These are phyloP conservation scores for Trametes gibbosa DNA, from an alignment of 768 basidiomycete species.

Conservation along the genomic window DNA sequence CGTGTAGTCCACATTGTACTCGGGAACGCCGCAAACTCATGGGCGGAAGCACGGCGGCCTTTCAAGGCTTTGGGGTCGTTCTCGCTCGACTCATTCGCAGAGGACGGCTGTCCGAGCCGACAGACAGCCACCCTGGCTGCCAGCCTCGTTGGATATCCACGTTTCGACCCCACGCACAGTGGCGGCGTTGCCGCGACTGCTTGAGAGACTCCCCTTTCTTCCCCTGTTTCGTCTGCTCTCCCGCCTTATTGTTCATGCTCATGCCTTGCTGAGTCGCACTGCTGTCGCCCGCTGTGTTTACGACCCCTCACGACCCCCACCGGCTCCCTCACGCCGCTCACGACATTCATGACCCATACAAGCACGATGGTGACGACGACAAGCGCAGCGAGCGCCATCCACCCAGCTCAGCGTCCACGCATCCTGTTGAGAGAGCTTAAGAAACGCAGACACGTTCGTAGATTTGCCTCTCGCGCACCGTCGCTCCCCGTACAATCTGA, in stretches of 20 bases:
- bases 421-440: conserved; percentile 18
- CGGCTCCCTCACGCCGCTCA: background rate
- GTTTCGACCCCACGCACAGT: conserved; percentile 8
- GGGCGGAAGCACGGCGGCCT: background rate
- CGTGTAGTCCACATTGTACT: background rate
- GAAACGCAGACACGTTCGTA: conserved; percentile 20
- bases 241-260: background rate
- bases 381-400: too few species aligned
- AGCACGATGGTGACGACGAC: background rate
- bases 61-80: conserved; percentile 4
- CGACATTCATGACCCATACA: conserved; percentile 7
- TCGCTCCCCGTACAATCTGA: background rate
- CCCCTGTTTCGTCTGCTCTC: background rate
- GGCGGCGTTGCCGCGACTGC: background rate
- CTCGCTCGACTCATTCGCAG: background rate
- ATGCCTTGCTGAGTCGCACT: background rate
- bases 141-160: conserved; percentile 11
- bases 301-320: conserved; percentile 12
- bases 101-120: conserved; percentile 2
- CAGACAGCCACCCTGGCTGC: background rate
- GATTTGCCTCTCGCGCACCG: background rate
- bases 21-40: conserved; percentile 10
- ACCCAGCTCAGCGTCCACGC: conserved; percentile 5
- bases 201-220: background rate
- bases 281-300: conserved; percentile 2